Evolutionary conservation across 768 basidiomycete species (phyloP), one percentile per base, ranked within the genome.

Genomic region (Krasilnikovozyma curviuscula): DNA sequence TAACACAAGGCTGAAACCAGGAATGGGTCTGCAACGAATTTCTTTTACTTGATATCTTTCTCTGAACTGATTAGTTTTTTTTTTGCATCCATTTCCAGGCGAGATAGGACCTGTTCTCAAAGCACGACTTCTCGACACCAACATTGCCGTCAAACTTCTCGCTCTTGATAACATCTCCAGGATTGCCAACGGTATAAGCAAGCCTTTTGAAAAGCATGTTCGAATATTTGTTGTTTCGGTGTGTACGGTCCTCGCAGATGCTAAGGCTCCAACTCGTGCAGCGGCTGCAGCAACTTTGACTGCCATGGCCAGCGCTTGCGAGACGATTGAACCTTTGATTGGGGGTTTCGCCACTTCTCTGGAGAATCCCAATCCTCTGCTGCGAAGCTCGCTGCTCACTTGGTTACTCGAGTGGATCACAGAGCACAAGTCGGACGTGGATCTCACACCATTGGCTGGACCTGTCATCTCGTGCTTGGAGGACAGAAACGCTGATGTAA

Each of bases 171-270:
- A 91, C 48, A 77, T 97, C 45, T 73, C 79, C 30, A 81, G 84
- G 28, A 77, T 97, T 54, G 86, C 93, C 7, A 75, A 72, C 2
- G 89, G 86, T 2, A 97, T 98, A 85, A 88, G 86, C 34, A 85
- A 81, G 60, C 75, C 83, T 2, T 97, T 98, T 59, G 91, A 97
- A 58, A 91, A 83, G 63, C 73, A 91, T 58, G 71, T 74, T 2
- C 78, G 80, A 28, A 69, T 84, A 48, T 81, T 88, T 57, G 73
- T 75, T 8, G 64, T 75, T 0, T 77, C 88, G 0, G 70, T 97
- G 19, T 77, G 79, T 4, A 78, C 79, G 6, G 86, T 85, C 9
- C 73, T 95, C 9, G 73, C 91, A 5, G 93, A 98, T 61, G 85
- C 91, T 62, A 97, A 97, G 64, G 77, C 81, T 7, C 78, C 77